A percentile compares a stretch with the other conserved stretches of the same genome.
phyloP scores from a whole-genome alignment of 257 asterid genomes.

The Knoxia roxburghii region DNA sequence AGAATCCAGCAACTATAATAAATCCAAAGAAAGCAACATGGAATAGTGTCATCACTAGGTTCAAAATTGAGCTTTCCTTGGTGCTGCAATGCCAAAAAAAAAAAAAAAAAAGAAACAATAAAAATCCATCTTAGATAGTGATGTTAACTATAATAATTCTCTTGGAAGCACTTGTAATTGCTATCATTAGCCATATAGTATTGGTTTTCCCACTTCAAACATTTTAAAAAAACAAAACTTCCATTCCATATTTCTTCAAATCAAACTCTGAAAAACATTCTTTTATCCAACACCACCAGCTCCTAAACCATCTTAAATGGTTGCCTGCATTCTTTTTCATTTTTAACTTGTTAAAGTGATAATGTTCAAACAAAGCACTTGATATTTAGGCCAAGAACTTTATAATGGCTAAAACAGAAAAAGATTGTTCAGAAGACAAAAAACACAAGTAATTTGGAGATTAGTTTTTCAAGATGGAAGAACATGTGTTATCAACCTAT shows the following conservation, averaged over 20 bases:
- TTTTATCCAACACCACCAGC: background rate
- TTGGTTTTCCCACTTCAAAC: slow-evolving; percentile 1
- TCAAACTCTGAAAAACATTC: background rate
- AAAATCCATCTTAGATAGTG: slow-evolving; percentile 1
- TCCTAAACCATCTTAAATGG: background rate
- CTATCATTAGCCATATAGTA: background rate
- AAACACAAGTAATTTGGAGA: background rate
- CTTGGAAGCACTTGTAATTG: background rate
- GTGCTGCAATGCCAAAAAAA: slow-evolving; percentile 26
- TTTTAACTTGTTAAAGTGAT: background rate
- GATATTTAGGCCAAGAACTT: background rate
- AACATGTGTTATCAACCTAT: slow-evolving; percentile 20
- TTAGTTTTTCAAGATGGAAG: background rate
- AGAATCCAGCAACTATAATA: slow-evolving; percentile 33
- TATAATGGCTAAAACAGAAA: background rate
- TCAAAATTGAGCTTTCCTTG: slow-evolving; percentile 37
- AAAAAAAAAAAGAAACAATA: background rate
- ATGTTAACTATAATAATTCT: slow-evolving; percentile 6
- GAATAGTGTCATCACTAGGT: slow-evolving; percentile 33
- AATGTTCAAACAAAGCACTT: background rate
- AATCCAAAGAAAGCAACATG: slow-evolving; percentile 39
- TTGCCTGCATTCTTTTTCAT: background rate
- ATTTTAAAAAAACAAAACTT: background rate
- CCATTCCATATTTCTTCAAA: background rate
- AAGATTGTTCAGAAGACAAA: background rate